Evolutionary conservation across 176 grass and related monocot genomes (phyloP), one percentile per base, ranked within the genome.

Genomic region (Pontederia paniculata): DNA sequence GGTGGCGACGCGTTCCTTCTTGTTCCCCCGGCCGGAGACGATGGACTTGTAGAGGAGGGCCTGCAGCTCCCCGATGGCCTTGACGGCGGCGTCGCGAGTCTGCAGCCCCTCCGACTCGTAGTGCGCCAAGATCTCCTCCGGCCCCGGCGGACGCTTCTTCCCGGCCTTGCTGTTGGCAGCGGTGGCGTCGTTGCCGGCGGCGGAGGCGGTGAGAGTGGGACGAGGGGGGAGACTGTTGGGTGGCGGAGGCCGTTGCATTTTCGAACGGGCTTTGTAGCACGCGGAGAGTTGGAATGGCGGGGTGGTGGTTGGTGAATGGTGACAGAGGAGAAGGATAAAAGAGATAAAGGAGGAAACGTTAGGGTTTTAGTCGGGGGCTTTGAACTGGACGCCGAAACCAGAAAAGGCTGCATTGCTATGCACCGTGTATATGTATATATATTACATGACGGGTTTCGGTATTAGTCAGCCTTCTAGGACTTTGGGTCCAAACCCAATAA

Each of bases 61-160:
- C 23, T 72, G 69, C 25, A 72, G 48, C 47, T 72, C 69, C 46
- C 57, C 48, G 69, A 72, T 59, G 48, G 45, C 69, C 47, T 44
- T 12, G 57, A 72, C 57, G 18, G 69, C 58, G 31, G 69, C 69
- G 18, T 51, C 69, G 17, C 69, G 46, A 48, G 57, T 11, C 31
- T 8, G 19, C 2, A 72, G 44, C 10, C 69, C 69, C 48, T 72
- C 23, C 10, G 57, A 50, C 47, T 72, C 69, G 57, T 72, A 72
- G 37, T 61, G 69, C 12, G 69, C 46, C 12, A 72, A 57, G n/a
- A 72, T 58, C 69, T 62, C 57, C 57, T 62, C 57, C 2, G 69
- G 64, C 11, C 5, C n/a, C 28, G 31, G 50, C 17, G 28, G 31
- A 11, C 50, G 50, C 49, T 67, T 53, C 49, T 21, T 54, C 5